Conservation (phyloP, 2,329 filamentous ascomycete species). For the Escovopsis weberi region DNA sequence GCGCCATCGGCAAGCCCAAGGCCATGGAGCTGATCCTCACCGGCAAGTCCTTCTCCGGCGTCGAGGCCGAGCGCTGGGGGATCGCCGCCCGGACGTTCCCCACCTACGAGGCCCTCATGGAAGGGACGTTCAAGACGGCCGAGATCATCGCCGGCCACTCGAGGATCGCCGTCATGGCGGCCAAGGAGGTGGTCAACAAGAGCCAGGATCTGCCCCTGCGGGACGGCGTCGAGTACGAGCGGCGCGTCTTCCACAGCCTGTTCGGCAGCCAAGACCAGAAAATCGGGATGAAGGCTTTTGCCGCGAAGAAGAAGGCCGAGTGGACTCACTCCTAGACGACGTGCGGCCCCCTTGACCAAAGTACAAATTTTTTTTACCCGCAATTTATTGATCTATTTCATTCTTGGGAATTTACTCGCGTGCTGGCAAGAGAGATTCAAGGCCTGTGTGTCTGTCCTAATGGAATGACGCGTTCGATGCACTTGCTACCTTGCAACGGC, state of each 20-base stretch:
- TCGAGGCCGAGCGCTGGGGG: constrained; percentile 80
- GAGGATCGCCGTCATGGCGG: constrained; percentile 72
- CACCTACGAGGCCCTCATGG: constrained; percentile 66
- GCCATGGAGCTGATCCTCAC: constrained; percentile 90
- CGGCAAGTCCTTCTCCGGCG: constrained; percentile 68
- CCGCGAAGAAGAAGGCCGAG: constrained; percentile 82
- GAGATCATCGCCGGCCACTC: constrained; percentile 82
- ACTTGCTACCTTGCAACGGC: neutral
- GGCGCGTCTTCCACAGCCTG: constrained; percentile 78
- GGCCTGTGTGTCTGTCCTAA: neutral
- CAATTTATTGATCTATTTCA: neutral
- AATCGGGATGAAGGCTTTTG: constrained; percentile 91
- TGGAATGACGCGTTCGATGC: too few relatives aligned
- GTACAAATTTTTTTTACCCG: neutral
- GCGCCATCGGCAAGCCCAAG: constrained; percentile 67
- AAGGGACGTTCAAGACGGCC: constrained; percentile 67
- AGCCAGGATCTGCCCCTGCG: constrained; percentile 79
- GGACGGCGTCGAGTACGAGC: constrained; percentile 90
- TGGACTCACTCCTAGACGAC: constrained; percentile 64
- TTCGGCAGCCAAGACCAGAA: constrained; percentile 97
- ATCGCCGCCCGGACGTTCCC: constrained; percentile 72
- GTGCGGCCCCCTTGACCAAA: neutral
- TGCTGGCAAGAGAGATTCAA: too few relatives aligned
- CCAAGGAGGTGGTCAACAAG: constrained; percentile 98
- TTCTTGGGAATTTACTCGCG: neutral